Evolutionary conservation across 1,284 basidiomycete species (phyloP).

Genomic region (Phellopilus nigrolimitatus): DNA sequence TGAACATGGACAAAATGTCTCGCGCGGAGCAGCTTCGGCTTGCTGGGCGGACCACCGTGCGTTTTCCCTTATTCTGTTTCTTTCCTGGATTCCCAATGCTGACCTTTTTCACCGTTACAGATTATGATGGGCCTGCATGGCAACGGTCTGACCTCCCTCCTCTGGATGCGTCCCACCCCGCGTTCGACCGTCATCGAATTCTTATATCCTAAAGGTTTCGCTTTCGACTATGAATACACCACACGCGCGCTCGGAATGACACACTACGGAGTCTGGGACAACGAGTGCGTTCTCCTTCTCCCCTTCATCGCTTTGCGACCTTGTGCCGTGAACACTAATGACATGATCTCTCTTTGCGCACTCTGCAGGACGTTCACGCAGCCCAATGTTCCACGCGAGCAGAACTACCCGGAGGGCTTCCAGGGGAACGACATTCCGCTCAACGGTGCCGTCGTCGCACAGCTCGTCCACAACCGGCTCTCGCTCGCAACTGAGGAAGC

Average conservation of each 20-base stretch:
- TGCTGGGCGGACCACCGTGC: slow-evolving; percentile 75
- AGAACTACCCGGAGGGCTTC: slow-evolving; percentile 52
- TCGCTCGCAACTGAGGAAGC: slow-evolving; percentile 13
- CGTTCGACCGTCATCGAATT: slow-evolving; percentile 84
- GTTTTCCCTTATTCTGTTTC: slow-evolving; percentile 25
- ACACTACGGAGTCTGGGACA: slow-evolving; percentile 82
- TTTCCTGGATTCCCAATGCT: not conserved
- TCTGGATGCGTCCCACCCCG: slow-evolving; percentile 81
- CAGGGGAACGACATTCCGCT: slow-evolving; percentile 56
- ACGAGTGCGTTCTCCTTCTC: slow-evolving; percentile 34
- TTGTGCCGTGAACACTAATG: not conserved
- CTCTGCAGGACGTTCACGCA: slow-evolving; percentile 40
- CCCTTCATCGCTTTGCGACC: not conserved
- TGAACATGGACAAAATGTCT: slow-evolving; percentile 75
- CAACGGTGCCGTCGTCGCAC: slow-evolving; percentile 39
- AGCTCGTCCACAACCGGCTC: slow-evolving; percentile 33
- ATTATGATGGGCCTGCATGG: slow-evolving; percentile 88
- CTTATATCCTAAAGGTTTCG: slow-evolving; percentile 82
- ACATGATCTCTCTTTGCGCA: not conserved
- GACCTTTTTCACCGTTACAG: slow-evolving; percentile 39
- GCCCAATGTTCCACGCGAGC: slow-evolving; percentile 41
- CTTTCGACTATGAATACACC: slow-evolving; percentile 82
- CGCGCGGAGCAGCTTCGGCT: slow-evolving; percentile 74
- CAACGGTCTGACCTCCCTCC: slow-evolving; percentile 74
- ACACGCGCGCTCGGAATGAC: slow-evolving; percentile 76